Conservation (phyloP, 768 basidiomycete species). For the Paxillus ammoniavirescens region DNA sequence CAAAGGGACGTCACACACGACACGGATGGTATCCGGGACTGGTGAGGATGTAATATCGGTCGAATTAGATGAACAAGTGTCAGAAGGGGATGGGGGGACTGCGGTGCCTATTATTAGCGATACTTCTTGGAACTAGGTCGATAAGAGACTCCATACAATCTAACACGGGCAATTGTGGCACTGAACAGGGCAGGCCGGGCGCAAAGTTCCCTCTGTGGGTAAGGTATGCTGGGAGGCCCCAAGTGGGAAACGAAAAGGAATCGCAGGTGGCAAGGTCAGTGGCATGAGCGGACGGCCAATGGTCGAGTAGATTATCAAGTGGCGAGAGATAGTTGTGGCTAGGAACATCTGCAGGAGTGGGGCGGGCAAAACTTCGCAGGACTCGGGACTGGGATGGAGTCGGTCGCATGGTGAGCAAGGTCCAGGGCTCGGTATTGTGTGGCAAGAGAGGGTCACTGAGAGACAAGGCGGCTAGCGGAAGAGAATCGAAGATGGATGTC, state of each 20-base stretch:
- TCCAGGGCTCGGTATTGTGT: background rate
- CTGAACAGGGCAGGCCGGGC: background rate
- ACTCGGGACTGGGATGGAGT: background rate
- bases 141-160: constrained; percentile 23
- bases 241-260: constrained; percentile 14
- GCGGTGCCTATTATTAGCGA: constrained; percentile 4
- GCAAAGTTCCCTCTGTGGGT: background rate
- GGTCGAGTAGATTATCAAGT: constrained; percentile 18
- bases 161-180: constrained; percentile 19
- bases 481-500: background rate
- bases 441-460: constrained; percentile 12
- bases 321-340: constrained; percentile 15
- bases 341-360: background rate
- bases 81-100: constrained; percentile 47
- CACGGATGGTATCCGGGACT: constrained; percentile 35
- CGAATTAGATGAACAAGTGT: constrained; percentile 29
- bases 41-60: constrained; percentile 27
- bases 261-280: constrained; percentile 1
- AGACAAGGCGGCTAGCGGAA: constrained; percentile 15
- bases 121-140: background rate
- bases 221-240: background rate
- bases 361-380: background rate
- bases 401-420: background rate
- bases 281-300: constrained; percentile 3
- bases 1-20: constrained; percentile 67